Conservation (phyloP, 2,329 filamentous ascomycete species). For the Monosporascus sp. region DNA sequence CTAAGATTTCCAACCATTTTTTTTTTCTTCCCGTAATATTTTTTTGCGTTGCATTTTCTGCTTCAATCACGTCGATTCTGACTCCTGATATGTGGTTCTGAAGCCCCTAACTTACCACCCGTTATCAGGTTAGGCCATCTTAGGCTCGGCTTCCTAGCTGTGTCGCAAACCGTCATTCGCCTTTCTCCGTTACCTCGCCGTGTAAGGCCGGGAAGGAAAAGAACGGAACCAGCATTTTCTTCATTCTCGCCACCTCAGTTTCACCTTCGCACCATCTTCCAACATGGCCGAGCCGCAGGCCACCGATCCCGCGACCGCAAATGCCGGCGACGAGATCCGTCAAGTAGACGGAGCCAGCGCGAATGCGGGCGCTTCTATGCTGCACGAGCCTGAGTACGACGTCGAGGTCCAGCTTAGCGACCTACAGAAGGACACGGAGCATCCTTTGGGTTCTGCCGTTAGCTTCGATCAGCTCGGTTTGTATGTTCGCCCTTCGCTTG, state of each 20-base stretch:
- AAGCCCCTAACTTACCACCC: too few species aligned
- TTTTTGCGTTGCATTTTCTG: too few species aligned
- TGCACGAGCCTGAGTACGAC: conserved; percentile 72
- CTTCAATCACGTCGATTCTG: too few species aligned
- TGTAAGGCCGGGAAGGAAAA: too few species aligned
- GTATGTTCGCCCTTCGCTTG: conserved; percentile 44
- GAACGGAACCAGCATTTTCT: not conserved
- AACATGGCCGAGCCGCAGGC: conserved; percentile 44
- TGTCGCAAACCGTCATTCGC: too few species aligned
- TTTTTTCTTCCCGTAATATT: too few species aligned
- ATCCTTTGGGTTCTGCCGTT: conserved; percentile 79
- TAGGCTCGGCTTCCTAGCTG: too few species aligned
- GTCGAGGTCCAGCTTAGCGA: conserved; percentile 92
- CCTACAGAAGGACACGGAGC: conserved; percentile 78
- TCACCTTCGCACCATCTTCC: not conserved
- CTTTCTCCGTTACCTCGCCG: too few species aligned
- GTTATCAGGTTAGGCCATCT: too few species aligned
- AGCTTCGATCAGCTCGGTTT: conserved; percentile 82
- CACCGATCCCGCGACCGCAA: conserved; percentile 15
- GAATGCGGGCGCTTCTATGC: conserved; percentile 42
- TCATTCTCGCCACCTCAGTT: not conserved
- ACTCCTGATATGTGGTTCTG: too few species aligned
- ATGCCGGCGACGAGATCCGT: conserved; percentile 22
- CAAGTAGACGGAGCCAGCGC: conserved; percentile 32
- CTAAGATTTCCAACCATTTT: too few species aligned